Evolutionary conservation across 1,284 basidiomycete genomes (phyloP).

Genomic region (Melampsora occidentalis): DNA sequence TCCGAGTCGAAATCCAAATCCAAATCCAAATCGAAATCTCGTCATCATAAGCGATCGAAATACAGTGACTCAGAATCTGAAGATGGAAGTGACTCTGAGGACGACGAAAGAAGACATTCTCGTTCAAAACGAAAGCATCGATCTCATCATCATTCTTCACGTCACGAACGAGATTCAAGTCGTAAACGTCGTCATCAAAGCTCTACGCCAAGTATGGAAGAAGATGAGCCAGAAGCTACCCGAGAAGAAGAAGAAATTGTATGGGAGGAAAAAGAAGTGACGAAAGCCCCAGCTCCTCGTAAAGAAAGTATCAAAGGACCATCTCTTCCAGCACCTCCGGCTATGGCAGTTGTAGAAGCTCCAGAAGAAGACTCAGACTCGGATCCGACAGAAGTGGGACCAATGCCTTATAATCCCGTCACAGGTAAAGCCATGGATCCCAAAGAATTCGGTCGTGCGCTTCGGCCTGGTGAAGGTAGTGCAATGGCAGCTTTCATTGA

Average conservation of each 20-base stretch:
- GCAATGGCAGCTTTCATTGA: constrained; percentile 94
- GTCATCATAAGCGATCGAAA: constrained; percentile 3
- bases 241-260: neutral
- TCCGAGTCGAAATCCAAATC: neutral
- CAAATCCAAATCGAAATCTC: constrained; percentile 10
- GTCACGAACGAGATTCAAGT: neutral
- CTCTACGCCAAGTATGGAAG: neutral
- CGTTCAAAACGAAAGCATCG: neutral
- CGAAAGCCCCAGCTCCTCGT: neutral
- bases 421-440: constrained; percentile 43
- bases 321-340: neutral
- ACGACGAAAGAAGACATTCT: neutral
- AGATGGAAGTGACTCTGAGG: constrained; percentile 4
- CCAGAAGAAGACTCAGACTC: constrained; percentile 1
- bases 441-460: constrained; percentile 66
- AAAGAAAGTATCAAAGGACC: constrained; percentile 2
- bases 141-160: constrained; percentile 1
- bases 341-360: neutral
- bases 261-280: neutral
- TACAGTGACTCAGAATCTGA: neutral
- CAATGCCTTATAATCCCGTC: constrained; percentile 43
- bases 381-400: constrained; percentile 42
- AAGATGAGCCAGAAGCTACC: neutral
- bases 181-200: neutral
- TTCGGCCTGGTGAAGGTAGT: constrained; percentile 88